Evolutionary conservation across 139 green algal genomes (phyloP).

Genomic region (Micractinium conductrix): DNA sequence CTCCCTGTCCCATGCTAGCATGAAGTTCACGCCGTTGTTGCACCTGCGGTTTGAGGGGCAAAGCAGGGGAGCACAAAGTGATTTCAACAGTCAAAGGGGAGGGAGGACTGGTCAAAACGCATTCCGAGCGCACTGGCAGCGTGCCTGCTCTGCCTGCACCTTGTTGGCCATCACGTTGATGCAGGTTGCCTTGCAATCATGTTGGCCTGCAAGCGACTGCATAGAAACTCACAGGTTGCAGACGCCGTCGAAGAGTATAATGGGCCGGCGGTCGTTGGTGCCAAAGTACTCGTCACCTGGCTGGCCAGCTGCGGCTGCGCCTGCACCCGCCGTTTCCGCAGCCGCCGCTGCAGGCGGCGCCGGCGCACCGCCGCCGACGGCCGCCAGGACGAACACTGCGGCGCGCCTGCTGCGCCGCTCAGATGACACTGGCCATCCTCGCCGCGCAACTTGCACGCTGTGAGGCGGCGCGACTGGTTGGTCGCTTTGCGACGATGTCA

Average conservation of each 20-base stretch:
- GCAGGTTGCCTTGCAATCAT: too few relatives aligned
- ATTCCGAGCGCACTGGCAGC: too few relatives aligned
- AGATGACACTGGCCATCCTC: too few relatives aligned
- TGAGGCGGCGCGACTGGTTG: not conserved
- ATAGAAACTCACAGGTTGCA: conserved; percentile 76
- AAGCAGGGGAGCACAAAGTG: not conserved
- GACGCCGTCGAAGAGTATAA: conserved; percentile 87
- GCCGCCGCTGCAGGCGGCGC: not conserved
- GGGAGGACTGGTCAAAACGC: too few relatives aligned
- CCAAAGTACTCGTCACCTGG: conserved; percentile 65
- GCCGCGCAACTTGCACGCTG: not conserved
- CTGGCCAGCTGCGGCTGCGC: not conserved
- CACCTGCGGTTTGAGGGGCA: conserved; percentile 51
- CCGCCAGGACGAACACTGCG: too few relatives aligned
- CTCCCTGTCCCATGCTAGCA: conserved; percentile 71
- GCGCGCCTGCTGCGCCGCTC: too few relatives aligned
- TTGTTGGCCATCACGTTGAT: too few relatives aligned
- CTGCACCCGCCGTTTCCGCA: too few relatives aligned
- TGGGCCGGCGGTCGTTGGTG: conserved; percentile 62
- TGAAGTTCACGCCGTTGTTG: conserved; percentile 85
- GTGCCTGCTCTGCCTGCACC: too few relatives aligned
- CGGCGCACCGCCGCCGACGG: not conserved
- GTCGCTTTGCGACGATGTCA: too few relatives aligned
- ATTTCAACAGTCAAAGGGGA: too few relatives aligned
- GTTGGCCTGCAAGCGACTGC: too few relatives aligned